These are phyloP conservation scores for Pelargonium fulgidum DNA, from an alignment of 441 rosid genomes.

Conservation along the genomic window DNA sequence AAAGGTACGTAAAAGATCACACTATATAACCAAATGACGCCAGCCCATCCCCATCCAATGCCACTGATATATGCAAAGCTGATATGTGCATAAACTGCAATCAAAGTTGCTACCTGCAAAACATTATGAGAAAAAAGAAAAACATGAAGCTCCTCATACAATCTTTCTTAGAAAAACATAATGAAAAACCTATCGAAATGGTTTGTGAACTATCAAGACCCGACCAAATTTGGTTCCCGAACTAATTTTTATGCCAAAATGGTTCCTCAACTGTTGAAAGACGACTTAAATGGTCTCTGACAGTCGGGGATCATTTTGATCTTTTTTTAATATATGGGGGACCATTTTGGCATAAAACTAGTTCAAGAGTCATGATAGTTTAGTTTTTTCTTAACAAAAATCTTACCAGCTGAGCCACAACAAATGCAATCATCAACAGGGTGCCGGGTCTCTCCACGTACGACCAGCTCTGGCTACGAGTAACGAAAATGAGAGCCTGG, in stretches of 20 bases:
- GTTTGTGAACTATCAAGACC: too few relatives aligned
- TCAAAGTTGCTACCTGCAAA: conserved; percentile 68
- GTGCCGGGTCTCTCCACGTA: conserved; percentile 74
- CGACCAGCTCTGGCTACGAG: conserved; percentile 91
- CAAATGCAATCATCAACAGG: conserved; percentile 76
- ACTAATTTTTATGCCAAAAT: too few relatives aligned
- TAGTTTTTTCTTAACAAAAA: too few relatives aligned
- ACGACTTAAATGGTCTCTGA: too few relatives aligned
- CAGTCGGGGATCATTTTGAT: too few relatives aligned
- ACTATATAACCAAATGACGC: conserved; percentile 86
- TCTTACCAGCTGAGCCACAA: conserved; percentile 80
- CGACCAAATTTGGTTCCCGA: too few relatives aligned
- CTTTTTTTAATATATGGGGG: too few relatives aligned
- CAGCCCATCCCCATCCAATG: conserved; percentile 99
- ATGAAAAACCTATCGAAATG: too few relatives aligned
- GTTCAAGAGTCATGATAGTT: too few relatives aligned
- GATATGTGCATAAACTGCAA: conserved; percentile 73
- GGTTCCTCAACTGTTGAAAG: too few relatives aligned
- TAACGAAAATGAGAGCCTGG: conserved; percentile 94
- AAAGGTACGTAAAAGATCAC: conserved; percentile 72
- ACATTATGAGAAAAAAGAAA: neutral
- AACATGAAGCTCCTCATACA: neutral
- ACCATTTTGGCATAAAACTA: too few relatives aligned
- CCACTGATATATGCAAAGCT: conserved; percentile 80
- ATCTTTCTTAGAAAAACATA: too few relatives aligned